Evolutionary conservation across 331 rosid genomes (phyloP).

Genomic region (Rhamnella rubrinervis): DNA sequence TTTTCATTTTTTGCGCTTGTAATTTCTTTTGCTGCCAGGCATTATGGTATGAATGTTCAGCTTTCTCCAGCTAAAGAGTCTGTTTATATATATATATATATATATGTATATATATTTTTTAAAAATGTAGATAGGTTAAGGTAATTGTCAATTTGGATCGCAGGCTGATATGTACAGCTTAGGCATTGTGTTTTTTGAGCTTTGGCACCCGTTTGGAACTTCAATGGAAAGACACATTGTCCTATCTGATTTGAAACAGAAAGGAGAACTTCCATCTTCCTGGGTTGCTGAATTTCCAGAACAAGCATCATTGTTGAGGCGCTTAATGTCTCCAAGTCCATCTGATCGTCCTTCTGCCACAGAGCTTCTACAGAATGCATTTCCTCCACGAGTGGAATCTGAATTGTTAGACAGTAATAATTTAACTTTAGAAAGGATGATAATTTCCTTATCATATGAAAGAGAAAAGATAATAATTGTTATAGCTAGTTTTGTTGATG

Average conservation of each 20-base stretch:
- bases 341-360: slow-evolving; percentile 92
- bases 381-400: slow-evolving; percentile 94
- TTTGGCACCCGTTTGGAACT: slow-evolving; percentile 97
- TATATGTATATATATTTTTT: slow-evolving; percentile 22
- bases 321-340: slow-evolving; percentile 83
- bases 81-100: not conserved
- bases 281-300: slow-evolving; percentile 87
- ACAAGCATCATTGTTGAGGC: slow-evolving; percentile 65
- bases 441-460: too few relatives aligned
- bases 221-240: slow-evolving; percentile 85
- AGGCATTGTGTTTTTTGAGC: slow-evolving; percentile 96
- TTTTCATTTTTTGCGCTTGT: slow-evolving; percentile 7
- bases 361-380: slow-evolving; percentile 68
- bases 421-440: not conserved
- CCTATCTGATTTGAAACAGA: slow-evolving; percentile 79
- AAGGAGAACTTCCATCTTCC: slow-evolving; percentile 66
- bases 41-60: not conserved
- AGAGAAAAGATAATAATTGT: too few relatives aligned
- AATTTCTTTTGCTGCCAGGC: not conserved
- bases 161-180: slow-evolving; percentile 99
- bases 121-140: slow-evolving; percentile 19
- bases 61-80: slow-evolving; percentile 10
- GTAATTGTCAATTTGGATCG: slow-evolving; percentile 40
- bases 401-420: slow-evolving; percentile 86
- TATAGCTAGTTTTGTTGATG: too few relatives aligned